Percentiles rank a stretch among this genome's conserved stretches.
Evolutionary conservation across 2,329 filamentous ascomycete species (phyloP).

Genomic region (Pseudovirgaria hyperparasitica): DNA sequence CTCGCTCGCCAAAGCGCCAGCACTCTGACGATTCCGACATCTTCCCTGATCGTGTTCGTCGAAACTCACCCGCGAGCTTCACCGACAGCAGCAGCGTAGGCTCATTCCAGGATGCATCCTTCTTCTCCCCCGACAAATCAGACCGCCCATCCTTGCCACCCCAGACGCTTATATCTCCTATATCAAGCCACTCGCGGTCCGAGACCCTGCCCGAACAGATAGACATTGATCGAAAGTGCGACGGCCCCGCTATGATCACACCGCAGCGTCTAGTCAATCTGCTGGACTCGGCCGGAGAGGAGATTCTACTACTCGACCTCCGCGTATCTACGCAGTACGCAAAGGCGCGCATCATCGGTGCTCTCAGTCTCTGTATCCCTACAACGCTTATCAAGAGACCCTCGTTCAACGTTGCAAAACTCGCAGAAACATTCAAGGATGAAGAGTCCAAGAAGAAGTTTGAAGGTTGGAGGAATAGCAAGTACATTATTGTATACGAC

Average conservation of each 20-base stretch:
- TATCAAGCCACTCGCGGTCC: slow-evolving; percentile 23
- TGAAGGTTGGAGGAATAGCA: slow-evolving; percentile 59
- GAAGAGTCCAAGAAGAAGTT: slow-evolving; percentile 60
- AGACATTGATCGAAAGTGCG: slow-evolving; percentile 12
- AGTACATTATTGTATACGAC: slow-evolving; percentile 80
- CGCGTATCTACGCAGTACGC: slow-evolving; percentile 76
- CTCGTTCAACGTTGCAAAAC: slow-evolving; percentile 78
- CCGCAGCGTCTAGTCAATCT: slow-evolving; percentile 37
- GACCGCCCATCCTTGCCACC: slow-evolving; percentile 19
- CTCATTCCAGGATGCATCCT: slow-evolving; percentile 19
- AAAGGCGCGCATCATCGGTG: slow-evolving; percentile 60
- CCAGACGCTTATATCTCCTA: slow-evolving; percentile 7
- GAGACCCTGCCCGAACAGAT: slow-evolving; percentile 31
- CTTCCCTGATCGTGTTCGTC: slow-evolving; percentile 29
- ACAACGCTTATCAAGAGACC: slow-evolving; percentile 85
- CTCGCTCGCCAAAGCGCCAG: slow-evolving; percentile 36
- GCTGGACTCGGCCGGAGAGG: slow-evolving; percentile 32
- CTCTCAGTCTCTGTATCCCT: slow-evolving; percentile 86
- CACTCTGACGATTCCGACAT: slow-evolving; percentile 31
- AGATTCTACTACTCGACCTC: slow-evolving; percentile 67
- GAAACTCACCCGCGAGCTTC: slow-evolving; percentile 35
- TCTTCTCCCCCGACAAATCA: slow-evolving; percentile 20
- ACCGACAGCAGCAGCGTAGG: slow-evolving; percentile 18
- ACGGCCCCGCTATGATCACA: slow-evolving; percentile 29
- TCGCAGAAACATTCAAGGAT: slow-evolving; percentile 74